Percentiles rank a stretch among this genome's conserved stretches.
These are phyloP conservation scores for Clonostachys sp. DNA, from an alignment of 2,329 filamentous ascomycete species.

Conservation along the genomic window DNA sequence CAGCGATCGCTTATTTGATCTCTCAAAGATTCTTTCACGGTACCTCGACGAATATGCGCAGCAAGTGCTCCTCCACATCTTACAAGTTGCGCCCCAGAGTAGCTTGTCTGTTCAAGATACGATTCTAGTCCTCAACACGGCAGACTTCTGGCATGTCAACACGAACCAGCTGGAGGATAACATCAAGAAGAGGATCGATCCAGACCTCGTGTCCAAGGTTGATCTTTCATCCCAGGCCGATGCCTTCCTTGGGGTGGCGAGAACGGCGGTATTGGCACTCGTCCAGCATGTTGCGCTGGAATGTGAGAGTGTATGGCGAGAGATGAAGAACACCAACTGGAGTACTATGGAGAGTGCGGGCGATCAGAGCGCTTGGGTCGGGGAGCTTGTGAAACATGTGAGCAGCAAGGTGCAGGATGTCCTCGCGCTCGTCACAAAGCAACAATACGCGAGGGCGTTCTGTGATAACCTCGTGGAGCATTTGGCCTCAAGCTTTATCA, in stretches of 20 bases:
- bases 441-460: constrained; percentile 90
- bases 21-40: constrained; percentile 81
- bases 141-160: constrained; percentile 94
- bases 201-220: constrained; percentile 68
- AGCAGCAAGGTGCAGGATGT: constrained; percentile 71
- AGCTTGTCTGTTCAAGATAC: constrained; percentile 65
- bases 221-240: constrained; percentile 93
- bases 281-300: constrained; percentile 79
- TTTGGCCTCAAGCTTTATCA: constrained; percentile 73
- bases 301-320: constrained; percentile 84
- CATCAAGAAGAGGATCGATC: constrained; percentile 85
- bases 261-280: constrained; percentile 76
- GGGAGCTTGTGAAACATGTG: constrained; percentile 70
- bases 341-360: constrained; percentile 87
- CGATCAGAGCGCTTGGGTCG: constrained; percentile 90
- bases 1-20: constrained; percentile 76
- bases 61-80: constrained; percentile 75
- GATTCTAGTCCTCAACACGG: constrained; percentile 87
- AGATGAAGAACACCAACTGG: constrained; percentile 97
- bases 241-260: constrained; percentile 91
- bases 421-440: constrained; percentile 74
- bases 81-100: constrained; percentile 51
- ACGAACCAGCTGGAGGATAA: constrained; percentile 92
- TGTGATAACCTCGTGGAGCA: constrained; percentile 94
- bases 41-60: constrained; percentile 96